Percentiles rank a stretch among this genome's conserved stretches.
Conservation (phyloP, 2,329 filamentous ascomycete genomes). For the Epichloe scottii region DNA sequence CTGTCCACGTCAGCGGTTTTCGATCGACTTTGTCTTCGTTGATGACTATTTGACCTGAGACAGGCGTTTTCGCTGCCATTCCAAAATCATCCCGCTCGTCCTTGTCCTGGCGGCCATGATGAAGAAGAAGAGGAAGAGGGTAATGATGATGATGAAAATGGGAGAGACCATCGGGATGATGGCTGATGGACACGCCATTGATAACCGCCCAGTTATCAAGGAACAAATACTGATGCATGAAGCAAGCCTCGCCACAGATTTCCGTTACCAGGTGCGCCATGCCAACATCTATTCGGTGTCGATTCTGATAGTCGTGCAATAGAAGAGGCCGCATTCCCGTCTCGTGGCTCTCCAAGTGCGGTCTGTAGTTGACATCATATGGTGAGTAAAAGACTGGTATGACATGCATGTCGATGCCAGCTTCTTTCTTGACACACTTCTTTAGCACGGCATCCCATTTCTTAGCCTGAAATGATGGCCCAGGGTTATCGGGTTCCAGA, state of each 20-base stretch:
- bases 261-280: conserved; percentile 29
- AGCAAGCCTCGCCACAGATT: conserved; percentile 32
- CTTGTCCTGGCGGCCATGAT: not conserved
- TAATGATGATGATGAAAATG: not conserved
- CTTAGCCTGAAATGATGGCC: conserved; percentile 11
- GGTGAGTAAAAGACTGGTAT: conserved; percentile 31
- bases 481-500: conserved; percentile 12
- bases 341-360: conserved; percentile 22
- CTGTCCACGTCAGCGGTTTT: conserved; percentile 23
- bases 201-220: conserved; percentile 34
- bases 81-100: conserved; percentile 1
- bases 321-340: conserved; percentile 27
- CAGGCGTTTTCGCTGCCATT: conserved; percentile 4
- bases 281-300: conserved; percentile 27
- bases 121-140: not conserved
- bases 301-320: conserved; percentile 26
- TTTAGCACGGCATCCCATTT: conserved; percentile 31
- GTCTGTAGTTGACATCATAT: conserved; percentile 18
- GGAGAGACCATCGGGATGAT: conserved; percentile 27
- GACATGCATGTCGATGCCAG: conserved; percentile 25
- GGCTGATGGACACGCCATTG: conserved; percentile 32
- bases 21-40: conserved; percentile 17
- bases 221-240: conserved; percentile 34
- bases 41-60: conserved; percentile 20
- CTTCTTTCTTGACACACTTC: conserved; percentile 25